These are phyloP conservation scores for Urostyla sp. DNA, from an alignment of 73 alveolate genomes.

Conservation along the genomic window DNA sequence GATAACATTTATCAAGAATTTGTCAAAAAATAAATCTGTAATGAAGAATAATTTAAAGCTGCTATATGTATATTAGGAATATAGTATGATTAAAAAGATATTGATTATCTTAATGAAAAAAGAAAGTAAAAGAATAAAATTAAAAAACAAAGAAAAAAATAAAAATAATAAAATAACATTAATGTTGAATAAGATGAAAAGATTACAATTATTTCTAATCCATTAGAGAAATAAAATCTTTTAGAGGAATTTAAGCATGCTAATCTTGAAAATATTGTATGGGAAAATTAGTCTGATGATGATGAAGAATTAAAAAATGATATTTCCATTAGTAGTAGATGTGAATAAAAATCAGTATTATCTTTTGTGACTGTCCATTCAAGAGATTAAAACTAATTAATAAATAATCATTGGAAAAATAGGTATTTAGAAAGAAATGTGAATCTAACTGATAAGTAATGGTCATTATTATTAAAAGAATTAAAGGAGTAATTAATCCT, in stretches of 20 bases:
- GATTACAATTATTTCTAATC: neutral
- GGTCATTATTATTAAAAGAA: neutral
- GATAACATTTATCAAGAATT: neutral
- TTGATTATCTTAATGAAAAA: neutral
- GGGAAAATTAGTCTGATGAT: neutral
- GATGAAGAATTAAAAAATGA: neutral
- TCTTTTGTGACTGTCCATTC: slow-evolving; percentile 12
- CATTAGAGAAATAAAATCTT: neutral
- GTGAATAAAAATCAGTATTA: neutral
- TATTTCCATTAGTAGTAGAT: neutral
- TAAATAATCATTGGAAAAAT: neutral
- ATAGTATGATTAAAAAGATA: neutral
- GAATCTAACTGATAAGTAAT: neutral
- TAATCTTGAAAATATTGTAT: neutral
- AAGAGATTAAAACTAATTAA: neutral
- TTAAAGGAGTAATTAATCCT: neutral
- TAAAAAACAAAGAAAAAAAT: neutral
- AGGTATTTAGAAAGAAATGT: neutral
- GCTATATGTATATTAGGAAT: neutral
- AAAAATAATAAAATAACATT: neutral
- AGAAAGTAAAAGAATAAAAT: neutral
- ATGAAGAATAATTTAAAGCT: neutral
- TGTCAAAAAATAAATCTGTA: neutral
- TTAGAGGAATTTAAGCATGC: neutral
- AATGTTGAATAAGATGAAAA: neutral